A percentile compares a stretch with the other conserved stretches of the same genome.
Conservation (phyloP, 1,284 basidiomycete species). For the Entoloma clypeatum region DNA sequence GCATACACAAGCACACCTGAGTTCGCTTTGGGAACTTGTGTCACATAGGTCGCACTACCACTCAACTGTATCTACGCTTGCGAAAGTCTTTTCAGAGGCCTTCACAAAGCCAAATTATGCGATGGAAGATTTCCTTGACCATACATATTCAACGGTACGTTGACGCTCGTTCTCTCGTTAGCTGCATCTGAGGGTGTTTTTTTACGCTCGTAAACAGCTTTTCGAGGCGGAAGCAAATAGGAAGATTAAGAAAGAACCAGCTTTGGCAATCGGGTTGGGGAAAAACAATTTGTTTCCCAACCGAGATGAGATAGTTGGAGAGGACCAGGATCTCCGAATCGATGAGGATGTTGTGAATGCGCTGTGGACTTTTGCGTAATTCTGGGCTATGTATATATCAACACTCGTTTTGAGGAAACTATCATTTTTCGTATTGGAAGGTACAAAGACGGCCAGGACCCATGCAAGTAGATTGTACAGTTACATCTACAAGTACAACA, state of each 20-base stretch:
- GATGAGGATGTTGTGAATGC: conserved; percentile 21
- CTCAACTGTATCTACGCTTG: conserved; percentile 77
- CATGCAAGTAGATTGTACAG: too few species aligned
- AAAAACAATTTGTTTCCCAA: conserved; percentile 25
- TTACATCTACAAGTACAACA: too few species aligned
- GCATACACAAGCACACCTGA: conserved; percentile 76
- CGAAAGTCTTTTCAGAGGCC: conserved; percentile 84
- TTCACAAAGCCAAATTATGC: conserved; percentile 90
- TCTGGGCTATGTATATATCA: too few species aligned
- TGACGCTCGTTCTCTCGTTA: conserved; percentile 4
- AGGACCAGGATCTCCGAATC: conserved; percentile 7
- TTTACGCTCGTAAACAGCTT: conserved; percentile 46
- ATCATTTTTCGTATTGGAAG: too few species aligned
- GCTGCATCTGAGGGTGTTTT: conserved; percentile 4
- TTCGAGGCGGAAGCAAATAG: conserved; percentile 84
- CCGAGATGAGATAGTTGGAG: conserved; percentile 14
- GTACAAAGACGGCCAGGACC: too few species aligned
- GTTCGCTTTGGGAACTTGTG: conserved; percentile 90
- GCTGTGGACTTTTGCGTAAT: conserved; percentile 38
- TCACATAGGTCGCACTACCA: conserved; percentile 85
- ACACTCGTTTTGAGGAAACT: too few species aligned
- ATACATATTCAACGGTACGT: conserved; percentile 88
- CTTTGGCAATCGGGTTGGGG: conserved; percentile 48
- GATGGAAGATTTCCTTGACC: conserved; percentile 97
- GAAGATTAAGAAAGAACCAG: conserved; percentile 80